Evolutionary conservation across 2,329 filamentous ascomycete genomes (phyloP), one percentile per base, ranked within the genome.

Genomic region (Fusarium drepaniforme): DNA sequence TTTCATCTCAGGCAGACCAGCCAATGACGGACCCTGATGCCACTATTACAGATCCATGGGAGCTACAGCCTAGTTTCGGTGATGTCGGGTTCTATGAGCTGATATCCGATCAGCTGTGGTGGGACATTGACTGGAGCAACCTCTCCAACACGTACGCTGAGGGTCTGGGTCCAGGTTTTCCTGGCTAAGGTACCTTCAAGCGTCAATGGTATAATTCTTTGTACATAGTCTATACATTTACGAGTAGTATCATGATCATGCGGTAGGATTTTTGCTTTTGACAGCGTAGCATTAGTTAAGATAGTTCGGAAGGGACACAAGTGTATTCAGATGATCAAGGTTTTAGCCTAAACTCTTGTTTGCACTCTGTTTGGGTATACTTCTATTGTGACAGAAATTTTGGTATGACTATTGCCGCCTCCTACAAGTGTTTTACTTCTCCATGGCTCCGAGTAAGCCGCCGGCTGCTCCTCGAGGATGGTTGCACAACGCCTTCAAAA

Each of bases 61-160:
- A 66, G 5, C n/a, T 64, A 4, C 56, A 61, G 16, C 46, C 64
- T 8, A 46, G 56, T 38, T 66, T 64, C 25, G 46, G 44, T 8
- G 62, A 66, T 13, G 18, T 69, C 18, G 40, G 53, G 1, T 66
- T 61, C 30, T 56, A 66, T 35, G 67, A 69, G 62, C 21, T 40
- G 33, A 57, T 58, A 38, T 64, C 51, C 8, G 67, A 69, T 23
- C 62, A 66, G 42, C 40, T 69, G 21, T 69, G 67, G 67, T 60
- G 64, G 37, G 67, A 69, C 30, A 64, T 66, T 23, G 67, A 69
- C 33, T 66, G 67, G 63, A 62, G 67, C 40, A 63, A 49, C 42
- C 42, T 63, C 28, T 46, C 60, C 25, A 49, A 35, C 16, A 49
- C 37, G n/a, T 63, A 63, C 46, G 30, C 28, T 7, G 40, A 63